Conservation (phyloP, 805 yeast genomes). For the Pichia phayaonensis region DNA sequence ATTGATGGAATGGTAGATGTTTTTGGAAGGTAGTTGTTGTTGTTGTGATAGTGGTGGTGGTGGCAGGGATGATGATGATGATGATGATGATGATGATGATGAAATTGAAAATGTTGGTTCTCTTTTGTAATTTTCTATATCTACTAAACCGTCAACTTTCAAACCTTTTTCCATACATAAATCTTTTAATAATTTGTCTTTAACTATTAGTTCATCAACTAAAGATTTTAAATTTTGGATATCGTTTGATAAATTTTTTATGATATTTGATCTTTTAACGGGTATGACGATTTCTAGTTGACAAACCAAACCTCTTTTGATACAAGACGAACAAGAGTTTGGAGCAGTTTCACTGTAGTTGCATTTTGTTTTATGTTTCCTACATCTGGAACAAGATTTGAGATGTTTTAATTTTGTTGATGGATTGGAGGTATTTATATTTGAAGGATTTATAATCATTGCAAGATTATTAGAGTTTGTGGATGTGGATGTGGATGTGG, state of each 20-base stretch:
- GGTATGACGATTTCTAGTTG: slow-evolving; percentile 48
- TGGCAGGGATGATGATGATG: too few species aligned
- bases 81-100: too few species aligned
- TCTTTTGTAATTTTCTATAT: slow-evolving; percentile 15
- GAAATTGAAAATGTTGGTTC: too few species aligned
- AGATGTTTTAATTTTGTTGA: slow-evolving; percentile 34
- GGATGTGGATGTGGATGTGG: background rate
- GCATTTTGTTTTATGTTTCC: slow-evolving; percentile 61
- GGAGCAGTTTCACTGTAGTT: slow-evolving; percentile 48
- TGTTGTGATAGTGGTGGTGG: background rate
- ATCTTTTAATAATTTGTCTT: slow-evolving; percentile 20
- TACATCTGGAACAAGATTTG: slow-evolving; percentile 56
- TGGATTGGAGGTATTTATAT: background rate
- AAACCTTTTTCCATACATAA: slow-evolving; percentile 23
- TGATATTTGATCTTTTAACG: slow-evolving; percentile 39
- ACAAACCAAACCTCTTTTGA: slow-evolving; percentile 43
- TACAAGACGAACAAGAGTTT: slow-evolving; percentile 49
- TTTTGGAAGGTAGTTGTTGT: background rate
- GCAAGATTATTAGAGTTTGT: background rate
- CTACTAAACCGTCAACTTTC: slow-evolving; percentile 25
- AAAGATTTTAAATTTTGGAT: slow-evolving; percentile 24
- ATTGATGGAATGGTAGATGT: slow-evolving; percentile 1
- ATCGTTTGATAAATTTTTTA: slow-evolving; percentile 28
- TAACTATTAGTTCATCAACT: slow-evolving; percentile 24
- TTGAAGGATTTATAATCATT: slow-evolving; percentile 1